Base-by-base conservation (phyloP, 306 rosid species). In the Dryas drummondii region DNA sequence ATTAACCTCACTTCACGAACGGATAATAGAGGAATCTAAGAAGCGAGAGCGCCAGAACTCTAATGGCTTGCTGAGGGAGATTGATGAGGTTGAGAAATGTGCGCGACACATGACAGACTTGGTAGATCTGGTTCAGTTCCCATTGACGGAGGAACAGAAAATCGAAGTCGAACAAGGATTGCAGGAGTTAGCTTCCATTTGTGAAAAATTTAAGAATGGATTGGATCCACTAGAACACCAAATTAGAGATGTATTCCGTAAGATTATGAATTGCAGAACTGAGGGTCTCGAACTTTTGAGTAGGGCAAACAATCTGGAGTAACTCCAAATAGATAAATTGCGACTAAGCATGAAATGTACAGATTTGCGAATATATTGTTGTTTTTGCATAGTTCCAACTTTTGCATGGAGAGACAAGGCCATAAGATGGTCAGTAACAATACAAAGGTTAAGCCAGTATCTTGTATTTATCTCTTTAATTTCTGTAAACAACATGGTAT, bases 11-110 rank as follows among this genome's bases (percentile, higher is more conserved):
- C 96, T 91, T 65, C 80, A 90, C 15, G 96, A 90, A 12, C 83
- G 97, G 74, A 94, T 91, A 77, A 61, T 83, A 51, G 97, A 94
- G 72, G 97, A 87, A 76, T 90, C 97, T 4, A 94, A 83, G 84
- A 88, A 85, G 91, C 82, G 93, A 13, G 98, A 94, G 22, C 89
- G 91, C 51, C 82, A 83, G 63, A 90, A 86, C 82, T 81, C 93
- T 17, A 84, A 76, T 50, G 97, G 93, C 15, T 84, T 94, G 83
- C 73, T 94, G 88, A 90, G 80, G 91, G 98, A 94, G 89, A 94
- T 94, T 83, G 79, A 85, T 79, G 97, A 84, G 79, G 78, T 88
- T 3, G 97, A 94, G 85, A 74, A 54, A 79, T 82, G 88, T 72
- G 72, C 91, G 15, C 90, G 89, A 51, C 88, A 61, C 74, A 55